Base-by-base conservation (phyloP, 257 asterid species). In the Cynanchum wilfordii region DNA sequence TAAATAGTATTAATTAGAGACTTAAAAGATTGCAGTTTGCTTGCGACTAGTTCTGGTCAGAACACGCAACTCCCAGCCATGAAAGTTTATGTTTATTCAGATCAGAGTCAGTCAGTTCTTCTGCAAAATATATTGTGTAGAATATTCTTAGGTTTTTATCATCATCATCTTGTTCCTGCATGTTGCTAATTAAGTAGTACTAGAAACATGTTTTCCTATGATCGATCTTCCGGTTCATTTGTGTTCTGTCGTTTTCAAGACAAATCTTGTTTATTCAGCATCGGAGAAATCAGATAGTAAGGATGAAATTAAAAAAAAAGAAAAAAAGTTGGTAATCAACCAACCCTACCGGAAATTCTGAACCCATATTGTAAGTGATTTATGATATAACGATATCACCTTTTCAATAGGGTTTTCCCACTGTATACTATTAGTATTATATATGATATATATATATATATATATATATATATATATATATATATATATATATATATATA, bases 261-360 rank as follows among this genome's bases (percentile, higher is more conserved):
- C 16, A 5, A 15, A 19, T 16, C 27, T 38, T 38, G 42, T 5
- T 30, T 30, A 36, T 58, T 8, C 30, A 56, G 11, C 11, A 2
- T 15, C 12, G 36, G 54, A 59, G 66, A 40, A 69, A 70, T 4
- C 44, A 4, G 9, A 36, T 11, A n/a, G 1, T 19, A 33, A 24
- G 3, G 13, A 15, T 50, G 3, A 38, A 38, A 11, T 15, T 16
- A 16, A 0, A 50, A 55, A 6, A 12, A 9, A 38, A 56, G 5
- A 15, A 71, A 71, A 71, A 17, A 3, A 3, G 29, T 57, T 24
- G 44, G 44, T 66, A 54, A 71, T 74, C 73, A 40, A 65, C 66
- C 77, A 73, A 64, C 29, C 17, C 15, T 63, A 65, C 25, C 42
- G 66, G 44, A 22, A 56, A 8, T 1, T 24, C 24, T 38, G 33